Base-by-base conservation (phyloP, 2,329 filamentous ascomycete genomes). In the Alternaria brassicicola region DNA sequence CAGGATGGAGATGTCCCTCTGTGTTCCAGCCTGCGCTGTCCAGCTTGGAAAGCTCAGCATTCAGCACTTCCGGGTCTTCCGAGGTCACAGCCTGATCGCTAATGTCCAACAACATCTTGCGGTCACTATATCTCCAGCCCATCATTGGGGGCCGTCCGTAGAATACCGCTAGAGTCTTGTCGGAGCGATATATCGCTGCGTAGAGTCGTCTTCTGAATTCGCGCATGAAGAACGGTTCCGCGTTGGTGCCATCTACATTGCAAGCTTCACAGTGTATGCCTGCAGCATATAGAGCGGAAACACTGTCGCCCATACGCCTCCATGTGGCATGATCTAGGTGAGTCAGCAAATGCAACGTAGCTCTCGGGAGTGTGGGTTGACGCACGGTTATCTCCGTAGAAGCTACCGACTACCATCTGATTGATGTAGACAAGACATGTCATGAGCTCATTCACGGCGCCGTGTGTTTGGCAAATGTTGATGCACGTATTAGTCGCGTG, bases 71-170 rank as follows among this genome's bases (percentile, higher is more conserved):
- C 1, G 63, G 55, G 47, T 76, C 66, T n/a, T 70, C 67, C 12
- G 67, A 70, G 12, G 62, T 43, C 6, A 72, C 57, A 10, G 68
- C 59, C 12, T 66, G 51, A 50, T 76, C 74, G 38, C 72, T 68
- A 17, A 77, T 52, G 52, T 77, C 74, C 13, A 77, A 64, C 15
- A 70, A 57, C 49, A 70, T 64, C 49, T 66, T 69, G 13, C 73
- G 69, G 45, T 76, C 71, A 46, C 69, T 72, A 38, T 76, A 77
- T 19, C 69, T 61, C 64, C 67, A 67, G 9, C 67, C 65, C 68
- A 77, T 75, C 71, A 74, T 71, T 0, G 74, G 74, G 13, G 74
- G 74, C 21, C 74, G 67, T 15, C 74, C 74, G 28, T 76, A 75
- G 52, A 77, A 77, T 4, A 68, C 69, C 1, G 74, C 71, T 7